phyloP scores from a whole-genome alignment of 192 early-diverging fungal species.

The Coemansia sp. region DNA sequence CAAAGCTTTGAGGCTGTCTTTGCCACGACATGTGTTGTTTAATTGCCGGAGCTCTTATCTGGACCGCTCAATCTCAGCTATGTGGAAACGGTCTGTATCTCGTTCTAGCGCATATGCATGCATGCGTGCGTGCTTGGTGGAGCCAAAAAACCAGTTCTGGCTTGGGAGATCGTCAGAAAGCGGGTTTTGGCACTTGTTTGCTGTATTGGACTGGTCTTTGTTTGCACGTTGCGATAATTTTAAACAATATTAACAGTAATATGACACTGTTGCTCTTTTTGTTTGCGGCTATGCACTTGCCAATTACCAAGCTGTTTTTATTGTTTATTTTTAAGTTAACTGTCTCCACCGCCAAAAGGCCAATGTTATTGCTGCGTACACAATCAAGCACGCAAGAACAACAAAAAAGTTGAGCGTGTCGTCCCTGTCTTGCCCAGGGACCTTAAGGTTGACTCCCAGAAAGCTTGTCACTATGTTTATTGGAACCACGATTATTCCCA shows the following conservation, averaged over 20 bases:
- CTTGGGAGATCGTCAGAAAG: background rate
- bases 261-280: background rate
- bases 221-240: background rate
- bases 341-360: conserved; percentile 51
- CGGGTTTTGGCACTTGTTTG: background rate
- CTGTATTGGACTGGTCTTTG: background rate
- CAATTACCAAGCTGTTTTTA: background rate
- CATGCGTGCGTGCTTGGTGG: background rate
- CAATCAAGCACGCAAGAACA: conserved; percentile 40
- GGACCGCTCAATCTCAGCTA: background rate
- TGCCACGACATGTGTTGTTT: no score
- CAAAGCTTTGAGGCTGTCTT: no score
- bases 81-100: background rate
- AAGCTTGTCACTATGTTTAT: conserved; percentile 57
- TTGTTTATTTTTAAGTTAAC: conserved; percentile 4
- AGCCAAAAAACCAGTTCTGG: background rate
- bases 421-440: conserved; percentile 63
- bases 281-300: background rate
- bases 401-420: conserved; percentile 55
- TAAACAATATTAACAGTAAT: background rate
- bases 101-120: background rate
- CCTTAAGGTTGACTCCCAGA: conserved; percentile 68
- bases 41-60: background rate
- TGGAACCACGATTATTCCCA: conserved; percentile 49
- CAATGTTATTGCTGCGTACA: conserved; percentile 35